Percentiles rank a stretch among this genome's conserved stretches.
phyloP scores from a whole-genome alignment of 2,329 filamentous ascomycete genomes.

The Proliferodiscus dingleyae region DNA sequence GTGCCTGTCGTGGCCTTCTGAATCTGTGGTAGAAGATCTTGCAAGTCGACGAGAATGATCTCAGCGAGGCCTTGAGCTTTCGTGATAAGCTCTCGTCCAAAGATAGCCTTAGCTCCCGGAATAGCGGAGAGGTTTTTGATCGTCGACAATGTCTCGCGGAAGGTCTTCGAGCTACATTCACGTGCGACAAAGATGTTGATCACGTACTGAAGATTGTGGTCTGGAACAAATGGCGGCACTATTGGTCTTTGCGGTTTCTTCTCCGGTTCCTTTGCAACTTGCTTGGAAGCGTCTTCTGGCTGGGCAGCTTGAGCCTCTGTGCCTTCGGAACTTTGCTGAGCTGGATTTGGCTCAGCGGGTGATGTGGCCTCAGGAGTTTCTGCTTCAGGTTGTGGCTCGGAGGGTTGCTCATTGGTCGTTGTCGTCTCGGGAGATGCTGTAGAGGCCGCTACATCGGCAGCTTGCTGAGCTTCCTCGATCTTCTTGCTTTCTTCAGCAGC shows the following conservation, averaged over 20 bases:
- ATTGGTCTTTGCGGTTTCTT: slow-evolving; percentile 45
- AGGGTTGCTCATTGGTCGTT: slow-evolving; percentile 12
- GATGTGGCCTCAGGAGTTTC: slow-evolving; percentile 7
- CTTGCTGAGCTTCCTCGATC: slow-evolving; percentile 21
- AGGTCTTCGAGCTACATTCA: slow-evolving; percentile 96
- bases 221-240: slow-evolving; percentile 78
- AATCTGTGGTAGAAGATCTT: slow-evolving; percentile 81
- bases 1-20: slow-evolving; percentile 81
- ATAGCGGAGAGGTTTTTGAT: slow-evolving; percentile 97
- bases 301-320: slow-evolving; percentile 19
- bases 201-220: slow-evolving; percentile 86
- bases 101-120: slow-evolving; percentile 80
- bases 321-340: slow-evolving; percentile 10
- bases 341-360: slow-evolving; percentile 8
- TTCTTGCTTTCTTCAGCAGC: slow-evolving; percentile 51
- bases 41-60: slow-evolving; percentile 78
- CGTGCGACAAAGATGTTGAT: slow-evolving; percentile 93
- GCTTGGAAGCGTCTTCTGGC: slow-evolving; percentile 22
- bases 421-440: slow-evolving; percentile 14
- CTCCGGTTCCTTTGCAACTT: slow-evolving; percentile 26
- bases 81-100: slow-evolving; percentile 86
- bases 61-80: slow-evolving; percentile 83
- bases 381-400: slow-evolving; percentile 15
- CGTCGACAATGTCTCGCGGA: slow-evolving; percentile 95
- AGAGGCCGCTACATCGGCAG: slow-evolving; percentile 26